These are phyloP conservation scores for Coprinopsis sp. DNA, from an alignment of 768 basidiomycete species.

Conservation along the genomic window DNA sequence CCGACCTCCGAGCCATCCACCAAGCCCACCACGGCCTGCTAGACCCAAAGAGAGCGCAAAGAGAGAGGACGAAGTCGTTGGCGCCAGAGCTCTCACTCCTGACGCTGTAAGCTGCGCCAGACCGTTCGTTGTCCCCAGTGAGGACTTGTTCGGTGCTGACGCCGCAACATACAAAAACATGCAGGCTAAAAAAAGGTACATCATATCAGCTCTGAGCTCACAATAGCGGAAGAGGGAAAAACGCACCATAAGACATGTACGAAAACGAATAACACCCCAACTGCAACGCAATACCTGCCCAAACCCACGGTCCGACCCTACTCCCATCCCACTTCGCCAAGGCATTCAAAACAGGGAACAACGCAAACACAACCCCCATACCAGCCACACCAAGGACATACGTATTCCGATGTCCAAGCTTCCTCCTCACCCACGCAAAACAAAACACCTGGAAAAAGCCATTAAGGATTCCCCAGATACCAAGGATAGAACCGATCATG, in stretches of 20 bases:
- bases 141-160: slow-evolving; percentile 48
- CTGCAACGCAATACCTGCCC: slow-evolving; percentile 33
- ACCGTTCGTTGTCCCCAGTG: slow-evolving; percentile 59
- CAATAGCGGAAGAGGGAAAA: background rate
- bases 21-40: background rate
- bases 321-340: slow-evolving; percentile 27
- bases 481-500: slow-evolving; percentile 52
- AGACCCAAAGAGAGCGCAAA: slow-evolving; percentile 48
- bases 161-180: slow-evolving; percentile 56
- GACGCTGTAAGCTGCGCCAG: slow-evolving; percentile 30
- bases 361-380: slow-evolving; percentile 36
- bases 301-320: slow-evolving; percentile 30
- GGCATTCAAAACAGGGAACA: slow-evolving; percentile 47
- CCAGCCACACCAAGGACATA: slow-evolving; percentile 41
- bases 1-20: background rate
- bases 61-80: slow-evolving; percentile 47
- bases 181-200: slow-evolving; percentile 35
- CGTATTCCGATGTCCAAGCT: slow-evolving; percentile 45
- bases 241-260: slow-evolving; percentile 16
- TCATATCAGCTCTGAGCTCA: background rate
- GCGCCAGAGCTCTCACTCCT: slow-evolving; percentile 36
- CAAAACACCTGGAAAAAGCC: slow-evolving; percentile 51
- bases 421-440: slow-evolving; percentile 45
- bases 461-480: slow-evolving; percentile 46
- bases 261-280: slow-evolving; percentile 17